Base-by-base conservation (phyloP, 805 yeast genomes). In the Hanseniaspora thailandica region DNA sequence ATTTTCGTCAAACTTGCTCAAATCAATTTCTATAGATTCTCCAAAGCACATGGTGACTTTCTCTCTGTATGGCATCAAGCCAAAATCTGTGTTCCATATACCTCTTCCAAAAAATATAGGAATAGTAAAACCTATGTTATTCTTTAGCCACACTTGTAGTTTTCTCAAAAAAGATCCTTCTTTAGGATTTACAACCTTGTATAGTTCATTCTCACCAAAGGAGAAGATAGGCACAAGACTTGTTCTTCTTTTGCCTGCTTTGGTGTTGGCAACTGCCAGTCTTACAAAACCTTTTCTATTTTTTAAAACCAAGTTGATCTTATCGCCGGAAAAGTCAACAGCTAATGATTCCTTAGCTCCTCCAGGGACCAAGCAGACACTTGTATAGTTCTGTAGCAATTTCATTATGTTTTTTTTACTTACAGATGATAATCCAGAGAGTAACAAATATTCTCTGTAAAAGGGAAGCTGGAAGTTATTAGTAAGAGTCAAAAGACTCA, bases 51-150 rank as follows among this genome's bases (percentile, higher is more conserved):
- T 73, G 57, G 85, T 75, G 53, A 93, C 81, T 2, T 86, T 86
- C 51, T 82, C 76, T 58, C 97, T 74, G 64, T 78, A 89, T 1
- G 98, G 97, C 55, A 93, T 67, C 30, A 93, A 68, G 0, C 98
- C 98, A 69, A 84, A 86, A 63, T 88, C 96, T 61, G 89, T 86
- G 61, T 90, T 86, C 68, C 90, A 89, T 0, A 93, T 73, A 0
- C 97, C 97, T 44, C 97, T 73, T 1, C 96, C 96, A 63, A 86
- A 82, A 69, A 93, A 84, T 47, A 93, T 77, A 0, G 98, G 98
- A 5, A 93, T 62, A 0, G 98, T 89, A 67, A 90, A 90, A 1
- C 90, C 93, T 51, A 81, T 74, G 35, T 69, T 72, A 28, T 71
- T 71, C 61, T 93, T 90, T 62, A 90, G 64, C 80, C 86, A 78